These are phyloP conservation scores for Amoebophrya sp. DNA, from an alignment of 169 alveolate genomes.

Conservation along the genomic window DNA sequence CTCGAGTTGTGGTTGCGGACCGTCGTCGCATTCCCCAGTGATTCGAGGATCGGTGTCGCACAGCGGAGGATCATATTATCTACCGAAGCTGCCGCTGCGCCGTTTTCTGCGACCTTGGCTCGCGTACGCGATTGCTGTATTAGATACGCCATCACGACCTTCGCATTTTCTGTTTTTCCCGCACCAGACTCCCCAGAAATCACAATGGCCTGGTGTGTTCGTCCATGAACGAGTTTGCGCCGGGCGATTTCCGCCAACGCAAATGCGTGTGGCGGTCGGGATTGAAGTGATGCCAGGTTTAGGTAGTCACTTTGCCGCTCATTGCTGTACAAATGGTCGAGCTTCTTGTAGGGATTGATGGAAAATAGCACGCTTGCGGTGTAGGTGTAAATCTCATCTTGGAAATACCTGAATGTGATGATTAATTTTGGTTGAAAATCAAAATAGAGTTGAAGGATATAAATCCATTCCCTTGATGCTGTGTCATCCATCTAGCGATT, in stretches of 20 bases:
- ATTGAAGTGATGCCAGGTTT: constrained; percentile 39
- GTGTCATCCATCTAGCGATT: too few species aligned
- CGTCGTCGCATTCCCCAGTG: constrained; percentile 97
- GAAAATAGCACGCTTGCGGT: constrained; percentile 46
- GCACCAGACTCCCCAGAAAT: constrained; percentile 83
- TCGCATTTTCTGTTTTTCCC: constrained; percentile 82
- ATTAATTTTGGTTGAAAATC: too few species aligned
- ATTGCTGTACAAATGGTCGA: constrained; percentile 24
- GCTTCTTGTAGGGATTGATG: constrained; percentile 48
- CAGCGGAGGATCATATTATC: not conserved
- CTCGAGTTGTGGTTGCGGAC: constrained; percentile 89
- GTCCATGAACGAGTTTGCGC: constrained; percentile 38
- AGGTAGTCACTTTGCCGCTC: constrained; percentile 37
- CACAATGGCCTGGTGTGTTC: constrained; percentile 63
- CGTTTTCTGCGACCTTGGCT: not conserved
- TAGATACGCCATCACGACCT: constrained; percentile 52
- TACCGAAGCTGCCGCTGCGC: not conserved
- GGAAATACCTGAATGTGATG: not conserved
- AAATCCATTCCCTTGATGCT: too few species aligned
- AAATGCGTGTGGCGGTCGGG: constrained; percentile 53
- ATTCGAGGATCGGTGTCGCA: constrained; percentile 90
- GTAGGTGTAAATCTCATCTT: not conserved
- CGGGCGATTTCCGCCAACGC: constrained; percentile 50
- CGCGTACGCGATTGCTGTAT: too few species aligned
- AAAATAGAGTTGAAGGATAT: too few species aligned